Percentiles rank a stretch among this genome's conserved stretches.
These are phyloP conservation scores for Pythium volutum DNA, from an alignment of 352 stramenopile genomes.

Conservation along the genomic window DNA sequence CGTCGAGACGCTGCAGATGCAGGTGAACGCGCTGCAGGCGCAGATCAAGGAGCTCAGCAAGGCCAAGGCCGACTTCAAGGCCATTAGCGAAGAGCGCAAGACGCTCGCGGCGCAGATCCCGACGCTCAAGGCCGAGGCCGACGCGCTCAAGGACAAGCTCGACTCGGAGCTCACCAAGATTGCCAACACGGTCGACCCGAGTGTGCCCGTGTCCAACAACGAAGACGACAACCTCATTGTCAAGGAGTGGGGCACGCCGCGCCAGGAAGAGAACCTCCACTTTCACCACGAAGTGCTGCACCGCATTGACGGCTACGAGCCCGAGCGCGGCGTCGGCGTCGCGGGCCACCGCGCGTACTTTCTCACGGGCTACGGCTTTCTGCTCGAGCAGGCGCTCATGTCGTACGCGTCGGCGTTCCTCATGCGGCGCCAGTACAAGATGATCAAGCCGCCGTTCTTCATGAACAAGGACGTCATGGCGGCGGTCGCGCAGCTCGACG, in stretches of 20 bases:
- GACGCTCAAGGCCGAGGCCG: constrained; percentile 77
- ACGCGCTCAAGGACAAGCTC: constrained; percentile 69
- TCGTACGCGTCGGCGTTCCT: constrained; percentile 98
- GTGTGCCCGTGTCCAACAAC: constrained; percentile 95
- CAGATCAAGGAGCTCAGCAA: constrained; percentile 89
- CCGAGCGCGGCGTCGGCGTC: constrained; percentile 93
- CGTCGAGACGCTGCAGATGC: constrained; percentile 82
- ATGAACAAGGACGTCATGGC: constrained; percentile 99
- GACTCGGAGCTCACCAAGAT: constrained; percentile 89
- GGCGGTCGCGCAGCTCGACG: constrained; percentile 97
- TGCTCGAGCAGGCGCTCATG: constrained; percentile 99
- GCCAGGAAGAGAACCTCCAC: constrained; percentile 81
- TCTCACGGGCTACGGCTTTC: constrained; percentile 96
- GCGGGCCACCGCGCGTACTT: constrained; percentile 99
- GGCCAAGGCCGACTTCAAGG: constrained; percentile 85
- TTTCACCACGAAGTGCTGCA: constrained; percentile 97
- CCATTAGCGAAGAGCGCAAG: constrained; percentile 80
- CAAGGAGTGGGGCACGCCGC: constrained; percentile 67
- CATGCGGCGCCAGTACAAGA: constrained; percentile 93
- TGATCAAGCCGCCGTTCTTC: constrained; percentile 99
- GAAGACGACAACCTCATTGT: constrained; percentile 97
- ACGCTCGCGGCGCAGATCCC: constrained; percentile 59
- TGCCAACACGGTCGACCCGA: constrained; percentile 96
- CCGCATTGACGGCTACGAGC: constrained; percentile 99
- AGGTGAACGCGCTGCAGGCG: constrained; percentile 81